A percentile compares a stretch with the other conserved stretches of the same genome.
Evolutionary conservation across 2,329 filamentous ascomycete genomes (phyloP).

Genomic region (Paecilomyces variotii): DNA sequence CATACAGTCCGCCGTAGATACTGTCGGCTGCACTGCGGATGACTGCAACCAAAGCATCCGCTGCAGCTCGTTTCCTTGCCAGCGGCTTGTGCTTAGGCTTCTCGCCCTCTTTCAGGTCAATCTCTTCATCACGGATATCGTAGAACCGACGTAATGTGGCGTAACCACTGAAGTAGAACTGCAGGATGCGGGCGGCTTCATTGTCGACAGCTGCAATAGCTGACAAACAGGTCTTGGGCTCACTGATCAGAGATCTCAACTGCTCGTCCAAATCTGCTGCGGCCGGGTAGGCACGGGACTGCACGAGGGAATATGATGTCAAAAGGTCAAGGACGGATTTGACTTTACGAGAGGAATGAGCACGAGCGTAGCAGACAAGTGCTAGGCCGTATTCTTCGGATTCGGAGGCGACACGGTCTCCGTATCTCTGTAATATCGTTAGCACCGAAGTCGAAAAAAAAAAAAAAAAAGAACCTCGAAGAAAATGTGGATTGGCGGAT

Average conservation of each 20-base stretch:
- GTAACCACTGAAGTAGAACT: slow-evolving; percentile 82
- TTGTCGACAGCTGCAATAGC: slow-evolving; percentile 65
- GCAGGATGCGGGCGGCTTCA: slow-evolving; percentile 74
- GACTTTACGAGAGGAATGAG: slow-evolving; percentile 69
- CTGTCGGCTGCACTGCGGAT: slow-evolving; percentile 81
- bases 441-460: slow-evolving; percentile 6
- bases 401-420: slow-evolving; percentile 63
- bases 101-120: slow-evolving; percentile 28
- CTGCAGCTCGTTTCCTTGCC: slow-evolving; percentile 60
- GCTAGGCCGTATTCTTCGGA: slow-evolving; percentile 77
- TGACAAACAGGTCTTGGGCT: slow-evolving; percentile 64
- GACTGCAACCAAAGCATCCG: slow-evolving; percentile 68
- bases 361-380: slow-evolving; percentile 82
- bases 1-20: slow-evolving; percentile 83
- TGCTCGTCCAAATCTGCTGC: slow-evolving; percentile 63
- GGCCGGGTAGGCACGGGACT: slow-evolving; percentile 73
- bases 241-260: slow-evolving; percentile 60
- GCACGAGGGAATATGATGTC: slow-evolving; percentile 77
- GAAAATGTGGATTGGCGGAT: neutral
- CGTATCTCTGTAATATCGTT: slow-evolving; percentile 58
- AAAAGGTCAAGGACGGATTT: slow-evolving; percentile 79
- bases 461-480: neutral
- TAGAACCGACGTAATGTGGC: slow-evolving; percentile 87
- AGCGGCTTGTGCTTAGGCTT: slow-evolving; percentile 44
- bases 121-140: slow-evolving; percentile 69